These are phyloP conservation scores for Calocera viscosa DNA, from an alignment of 768 basidiomycete genomes.

Conservation along the genomic window DNA sequence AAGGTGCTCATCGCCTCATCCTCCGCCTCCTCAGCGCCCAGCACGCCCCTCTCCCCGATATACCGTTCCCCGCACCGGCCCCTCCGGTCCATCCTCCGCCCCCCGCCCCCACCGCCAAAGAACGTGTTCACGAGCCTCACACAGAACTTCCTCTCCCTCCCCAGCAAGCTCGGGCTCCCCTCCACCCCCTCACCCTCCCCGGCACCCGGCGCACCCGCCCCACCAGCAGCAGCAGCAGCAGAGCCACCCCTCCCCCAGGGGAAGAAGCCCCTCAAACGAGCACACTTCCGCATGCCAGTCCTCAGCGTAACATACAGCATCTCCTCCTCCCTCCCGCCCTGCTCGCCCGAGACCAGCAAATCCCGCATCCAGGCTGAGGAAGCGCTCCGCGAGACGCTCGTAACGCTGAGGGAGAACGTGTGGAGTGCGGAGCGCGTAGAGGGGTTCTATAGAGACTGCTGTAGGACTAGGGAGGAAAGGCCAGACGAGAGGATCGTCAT, in stretches of 20 bases:
- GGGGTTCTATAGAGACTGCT: slow-evolving; percentile 77
- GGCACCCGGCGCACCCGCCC: not conserved
- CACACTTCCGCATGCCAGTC: slow-evolving; percentile 81
- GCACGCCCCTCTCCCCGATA: not conserved
- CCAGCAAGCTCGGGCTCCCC: not conserved
- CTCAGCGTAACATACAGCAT: slow-evolving; percentile 86
- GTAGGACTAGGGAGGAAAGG: slow-evolving; percentile 58
- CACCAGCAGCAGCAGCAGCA: not conserved
- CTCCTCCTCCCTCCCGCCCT: slow-evolving; percentile 70
- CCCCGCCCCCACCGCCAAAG: not conserved
- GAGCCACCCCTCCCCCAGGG: no score
- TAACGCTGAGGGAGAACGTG: slow-evolving; percentile 30
- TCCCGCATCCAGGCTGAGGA: slow-evolving; percentile 74
- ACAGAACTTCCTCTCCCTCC: not conserved
- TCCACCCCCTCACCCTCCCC: not conserved
- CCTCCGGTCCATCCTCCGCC: not conserved
- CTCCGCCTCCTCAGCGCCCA: not conserved
- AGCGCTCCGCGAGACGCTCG: slow-evolving; percentile 54
- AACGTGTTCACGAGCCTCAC: not conserved
- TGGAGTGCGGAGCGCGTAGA: slow-evolving; percentile 81
- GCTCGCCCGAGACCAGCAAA: slow-evolving; percentile 60
- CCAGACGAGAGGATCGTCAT: slow-evolving; percentile 52
- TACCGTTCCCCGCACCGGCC: not conserved
- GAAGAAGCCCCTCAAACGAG: slow-evolving; percentile 60
- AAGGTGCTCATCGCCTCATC: not conserved